Evolutionary conservation across 768 basidiomycete genomes (phyloP), one percentile per base, ranked within the genome.

Genomic region (Tricholoma bakamatsutake): DNA sequence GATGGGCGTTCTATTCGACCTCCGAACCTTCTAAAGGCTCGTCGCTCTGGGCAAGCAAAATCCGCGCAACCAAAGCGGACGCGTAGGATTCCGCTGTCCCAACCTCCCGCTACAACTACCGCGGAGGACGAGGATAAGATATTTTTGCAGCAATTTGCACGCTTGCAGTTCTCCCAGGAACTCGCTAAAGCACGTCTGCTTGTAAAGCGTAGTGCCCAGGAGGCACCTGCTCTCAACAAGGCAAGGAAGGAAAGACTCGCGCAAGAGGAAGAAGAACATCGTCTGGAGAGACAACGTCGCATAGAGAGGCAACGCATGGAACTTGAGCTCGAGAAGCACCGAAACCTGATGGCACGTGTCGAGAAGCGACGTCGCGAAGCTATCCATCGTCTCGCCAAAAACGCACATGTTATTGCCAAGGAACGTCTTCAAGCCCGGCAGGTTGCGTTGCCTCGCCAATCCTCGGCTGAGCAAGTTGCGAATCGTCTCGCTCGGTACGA

Each of bases 151-250:
- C 52, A 53, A 9, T 35, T 53, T 18, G n/a, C n/a, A 30, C 31
- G 10, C n/a, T 17, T 53, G 40, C 40, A 18, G 2, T 8, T 30
- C 40, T 17, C 39, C 15, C 27, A 53, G 28, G 27, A 43, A 28
- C 52, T 53, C n/a, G 54, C 54, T n/a, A 52, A 54, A 1, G 59
- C 62, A 11, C 54, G 54, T 53, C 31, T 35, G 13, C 0, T 66
- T 5, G 74, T 74, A 55, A 68, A 71, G n/a, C 61, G 18, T 42
- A 74, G 72, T 6, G 52, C 24, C 1, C 28, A 43, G 28, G 27
- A 53, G 6, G 52, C 52, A n/a, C 52, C 52, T 17, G 43, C 39
- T 18, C 39, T 43, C 2, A 18, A 31, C 9, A 53, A 53, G 43
- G 39, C 39, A 5, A 40, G 40, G 31, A n/a, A 31, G 33, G 52